Evolutionary conservation across 225 moss, liverwort and hornwort species (phyloP), one percentile per base, ranked within the genome.

Genomic region (Marchantia paleacea): DNA sequence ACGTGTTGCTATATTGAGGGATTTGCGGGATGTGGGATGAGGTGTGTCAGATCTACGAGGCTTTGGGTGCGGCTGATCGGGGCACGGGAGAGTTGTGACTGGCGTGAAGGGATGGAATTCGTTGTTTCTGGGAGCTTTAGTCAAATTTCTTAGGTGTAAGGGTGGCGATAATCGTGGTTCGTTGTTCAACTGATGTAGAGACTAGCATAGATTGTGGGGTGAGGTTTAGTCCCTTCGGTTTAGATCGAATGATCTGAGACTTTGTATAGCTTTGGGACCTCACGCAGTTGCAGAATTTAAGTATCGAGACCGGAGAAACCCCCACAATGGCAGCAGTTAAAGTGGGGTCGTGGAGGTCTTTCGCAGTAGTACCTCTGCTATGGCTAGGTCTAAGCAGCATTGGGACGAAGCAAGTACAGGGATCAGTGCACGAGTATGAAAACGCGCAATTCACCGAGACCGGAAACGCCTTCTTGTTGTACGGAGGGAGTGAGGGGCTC

Each of bases 401-500:
- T 69, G 80, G 48, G 29, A 55, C 80, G 53, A 68, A 73, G 49
- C 74, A 77, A 62, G 85, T 79, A 10, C 50, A 79, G n/a, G 85
- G 80, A 11, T 85, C 88, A 12, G 83, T 88, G 30, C 88, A 88
- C 54, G 85, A 88, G 79, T 88, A 88, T 79, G 29, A 49, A 14
- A 79, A 85, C 50, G 72, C 29, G 24, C 49, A 81, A 61, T 88
- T 88, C 69, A 68, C 50, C 0, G 63, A 79, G 75, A 51, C 85
- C 77, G 90, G 88, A 68, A 99, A 92, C 83, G 92, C 90, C n/a
- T 91, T 85, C 69, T 78, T 94, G 52, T 89, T 89, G 65, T 89
- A 82, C 83, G 99, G 94, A 80, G 99, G 95, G 64, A 90, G 87
- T 16, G 94, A 99, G 83, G 95, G 99, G 60, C 85, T 99, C 12